phyloP scores from a whole-genome alignment of 331 rosid genomes.

The Acacia concinna region DNA sequence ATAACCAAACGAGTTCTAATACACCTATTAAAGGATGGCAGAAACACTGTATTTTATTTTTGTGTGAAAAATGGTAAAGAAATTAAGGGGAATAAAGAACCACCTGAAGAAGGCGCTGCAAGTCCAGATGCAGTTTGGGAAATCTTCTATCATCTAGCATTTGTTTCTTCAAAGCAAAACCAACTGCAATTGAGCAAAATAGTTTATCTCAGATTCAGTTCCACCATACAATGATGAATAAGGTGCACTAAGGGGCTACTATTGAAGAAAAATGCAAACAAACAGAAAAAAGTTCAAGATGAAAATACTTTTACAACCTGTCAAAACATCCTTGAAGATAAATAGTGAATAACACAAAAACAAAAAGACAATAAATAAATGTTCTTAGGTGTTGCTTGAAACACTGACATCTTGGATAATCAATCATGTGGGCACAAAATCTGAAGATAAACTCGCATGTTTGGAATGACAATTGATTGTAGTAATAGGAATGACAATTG shows the following conservation, averaged over 20 bases:
- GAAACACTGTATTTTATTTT: neutral
- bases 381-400: constrained; percentile 1
- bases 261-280: constrained; percentile 5
- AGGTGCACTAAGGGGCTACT: neutral
- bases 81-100: constrained; percentile 19
- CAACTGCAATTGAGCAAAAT: constrained; percentile 54
- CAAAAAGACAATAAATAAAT: constrained; percentile 6
- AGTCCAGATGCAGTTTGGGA: constrained; percentile 87
- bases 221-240: neutral
- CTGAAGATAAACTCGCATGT: neutral
- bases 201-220: constrained; percentile 17
- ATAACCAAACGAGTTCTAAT: neutral
- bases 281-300: constrained; percentile 15
- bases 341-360: neutral
- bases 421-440: neutral
- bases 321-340: neutral
- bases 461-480: neutral
- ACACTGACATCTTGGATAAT: neutral
- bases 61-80: neutral
- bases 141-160: constrained; percentile 98
- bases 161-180: constrained; percentile 83
- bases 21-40: neutral
- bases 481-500: neutral
- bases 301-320: neutral
- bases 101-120: constrained; percentile 98